Conservation (phyloP, 768 basidiomycete genomes). For the Kwoniella newhampshirensis region DNA sequence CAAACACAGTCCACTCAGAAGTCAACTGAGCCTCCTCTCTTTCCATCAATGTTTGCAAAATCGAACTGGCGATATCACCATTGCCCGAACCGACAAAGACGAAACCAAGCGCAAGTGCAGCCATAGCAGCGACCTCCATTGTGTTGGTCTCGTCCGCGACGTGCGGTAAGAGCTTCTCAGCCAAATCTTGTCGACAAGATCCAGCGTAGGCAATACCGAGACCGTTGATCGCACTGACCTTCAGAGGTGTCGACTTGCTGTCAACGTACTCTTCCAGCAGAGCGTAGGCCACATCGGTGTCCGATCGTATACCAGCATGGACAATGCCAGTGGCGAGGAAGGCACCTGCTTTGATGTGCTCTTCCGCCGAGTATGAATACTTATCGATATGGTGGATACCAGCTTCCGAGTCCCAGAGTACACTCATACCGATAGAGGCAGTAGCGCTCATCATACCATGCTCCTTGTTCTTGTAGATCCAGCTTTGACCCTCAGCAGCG, state of each 20-base stretch:
- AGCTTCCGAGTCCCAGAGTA: slow-evolving; percentile 94
- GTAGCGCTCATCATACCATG: slow-evolving; percentile 99
- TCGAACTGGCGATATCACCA: slow-evolving; percentile 83
- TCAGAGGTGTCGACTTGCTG: slow-evolving; percentile 77
- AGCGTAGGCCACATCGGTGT: slow-evolving; percentile 88
- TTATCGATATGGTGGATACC: slow-evolving; percentile 94
- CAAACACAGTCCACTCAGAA: slow-evolving; percentile 92
- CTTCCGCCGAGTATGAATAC: slow-evolving; percentile 93
- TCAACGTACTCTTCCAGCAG: slow-evolving; percentile 86
- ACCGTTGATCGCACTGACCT: slow-evolving; percentile 82
- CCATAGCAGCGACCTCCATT: slow-evolving; percentile 84
- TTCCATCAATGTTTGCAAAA: slow-evolving; percentile 83
- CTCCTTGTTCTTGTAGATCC: slow-evolving; percentile 99
- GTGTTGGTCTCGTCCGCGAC: slow-evolving; percentile 76
- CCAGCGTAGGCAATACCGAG: slow-evolving; percentile 92
- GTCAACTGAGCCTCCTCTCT: slow-evolving; percentile 63
- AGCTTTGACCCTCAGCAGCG: slow-evolving; percentile 92
- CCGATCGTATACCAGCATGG: slow-evolving; percentile 82
- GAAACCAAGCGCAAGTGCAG: slow-evolving; percentile 87
- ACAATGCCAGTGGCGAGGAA: slow-evolving; percentile 91
- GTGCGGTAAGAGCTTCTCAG: slow-evolving; percentile 72
- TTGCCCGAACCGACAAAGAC: slow-evolving; percentile 93
- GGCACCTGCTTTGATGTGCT: slow-evolving; percentile 96
- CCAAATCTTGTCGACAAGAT: slow-evolving; percentile 83
- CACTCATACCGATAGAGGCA: slow-evolving; percentile 85